Conservation (phyloP, 176 grass and related monocot species). For the Chrysopogon serrulatus region DNA sequence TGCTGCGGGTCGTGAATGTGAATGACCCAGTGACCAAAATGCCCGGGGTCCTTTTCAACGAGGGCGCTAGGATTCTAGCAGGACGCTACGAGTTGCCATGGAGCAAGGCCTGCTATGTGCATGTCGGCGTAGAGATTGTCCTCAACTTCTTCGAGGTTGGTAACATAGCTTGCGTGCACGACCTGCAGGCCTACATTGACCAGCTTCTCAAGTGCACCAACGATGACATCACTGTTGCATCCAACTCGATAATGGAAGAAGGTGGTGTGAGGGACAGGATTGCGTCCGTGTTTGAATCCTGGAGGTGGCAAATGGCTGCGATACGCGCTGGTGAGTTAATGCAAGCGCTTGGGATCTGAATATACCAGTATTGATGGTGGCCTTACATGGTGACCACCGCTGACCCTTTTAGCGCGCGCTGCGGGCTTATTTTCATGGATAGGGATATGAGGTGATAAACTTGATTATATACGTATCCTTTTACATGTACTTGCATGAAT, state of each 20-base stretch:
- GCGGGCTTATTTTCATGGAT: background rate
- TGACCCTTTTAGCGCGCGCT: background rate
- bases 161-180: constrained; percentile 50
- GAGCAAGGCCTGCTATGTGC: constrained; percentile 61
- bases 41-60: constrained; percentile 64
- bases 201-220: constrained; percentile 29
- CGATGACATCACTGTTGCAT: background rate
- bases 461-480: background rate
- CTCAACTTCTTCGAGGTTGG: constrained; percentile 61
- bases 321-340: constrained; percentile 39
- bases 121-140: constrained; percentile 64
- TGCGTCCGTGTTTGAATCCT: constrained; percentile 9
- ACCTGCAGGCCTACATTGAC: constrained; percentile 56
- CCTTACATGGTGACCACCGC: background rate
- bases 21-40: constrained; percentile 71
- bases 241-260: background rate
- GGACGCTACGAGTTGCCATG: constrained; percentile 47
- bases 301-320: constrained; percentile 42
- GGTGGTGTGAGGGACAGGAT: background rate
- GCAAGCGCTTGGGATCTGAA: constrained; percentile 44
- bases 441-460: background rate
- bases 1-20: constrained; percentile 59
- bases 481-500: background rate
- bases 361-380: background rate
- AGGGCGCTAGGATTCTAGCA: constrained; percentile 29